phyloP scores from a whole-genome alignment of 1,284 basidiomycete species.

The Microbotryum lychnidis-dioicae region DNA sequence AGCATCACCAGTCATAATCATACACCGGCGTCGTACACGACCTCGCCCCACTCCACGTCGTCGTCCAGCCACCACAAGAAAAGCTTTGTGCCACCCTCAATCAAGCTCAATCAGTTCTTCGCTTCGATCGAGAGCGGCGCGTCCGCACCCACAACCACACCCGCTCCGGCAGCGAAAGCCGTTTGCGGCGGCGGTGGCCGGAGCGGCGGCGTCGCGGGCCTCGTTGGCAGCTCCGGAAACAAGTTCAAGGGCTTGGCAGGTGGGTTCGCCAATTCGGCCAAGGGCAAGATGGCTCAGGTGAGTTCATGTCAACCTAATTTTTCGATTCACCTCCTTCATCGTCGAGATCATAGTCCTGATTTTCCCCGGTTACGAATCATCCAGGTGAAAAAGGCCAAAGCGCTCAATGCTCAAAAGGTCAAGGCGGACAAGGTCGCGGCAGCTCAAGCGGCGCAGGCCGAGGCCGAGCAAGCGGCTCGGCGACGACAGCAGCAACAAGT shows the following conservation, averaged over 20 bases:
- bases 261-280: not conserved
- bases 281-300: not conserved
- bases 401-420: not conserved
- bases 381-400: conserved; percentile 1
- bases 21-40: not conserved
- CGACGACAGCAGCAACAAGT: conserved; percentile 2
- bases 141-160: too few species aligned
- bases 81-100: not conserved
- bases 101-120: not conserved
- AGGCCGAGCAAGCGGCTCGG: not conserved
- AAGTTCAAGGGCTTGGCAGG: not conserved
- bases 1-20: not conserved
- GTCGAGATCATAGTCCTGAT: not conserved
- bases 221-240: not conserved
- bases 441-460: not conserved
- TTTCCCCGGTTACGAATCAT: not conserved
- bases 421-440: not conserved
- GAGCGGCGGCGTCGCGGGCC: too few species aligned
- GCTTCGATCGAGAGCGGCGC: not conserved
- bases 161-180: too few species aligned
- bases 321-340: not conserved
- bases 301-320: not conserved
- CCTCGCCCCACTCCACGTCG: too few species aligned
- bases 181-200: too few species aligned
- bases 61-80: not conserved